Evolutionary conservation across 768 basidiomycete species (phyloP), one percentile per base, ranked within the genome.

Genomic region (Naematelia encephala): DNA sequence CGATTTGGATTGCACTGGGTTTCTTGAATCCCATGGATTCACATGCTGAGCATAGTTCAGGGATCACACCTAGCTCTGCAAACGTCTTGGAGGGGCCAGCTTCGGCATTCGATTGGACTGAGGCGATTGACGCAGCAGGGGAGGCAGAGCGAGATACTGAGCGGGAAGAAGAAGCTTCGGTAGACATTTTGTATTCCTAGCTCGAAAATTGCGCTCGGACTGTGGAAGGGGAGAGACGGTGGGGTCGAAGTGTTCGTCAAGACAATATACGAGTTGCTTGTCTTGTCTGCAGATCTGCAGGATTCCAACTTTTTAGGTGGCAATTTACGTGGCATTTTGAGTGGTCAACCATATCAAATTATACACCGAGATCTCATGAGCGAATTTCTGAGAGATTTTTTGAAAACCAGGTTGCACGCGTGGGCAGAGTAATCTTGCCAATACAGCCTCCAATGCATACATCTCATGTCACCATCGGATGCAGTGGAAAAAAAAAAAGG

Each of bases 1-100:
- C 85, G 1, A 80, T 79, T 77, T 99, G 96, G 67, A 99, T 99
- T 55, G 89, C 87, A 5, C 94, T 94, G 0, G 96, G 94, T 44
- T 82, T 81, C 62, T 83, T 91, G 82, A 84, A 98, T 49, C 85
- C 85, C 43, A 97, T 80, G 57, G 87, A 85, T 45, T 85, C 82
- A 46, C 97, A 84, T 3, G 93, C 88, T 70, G 89, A 84, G 49
- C 96, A 85, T 0, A 99, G 83, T 54, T 91, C 91, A 42, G 89
- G 85, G 51, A 93, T 94, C 53, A 98, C 81, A 25, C 93, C 92
- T 26, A 99, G 83, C 28, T 85, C 84, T 64, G 84, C 84, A 79
- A 99, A 99, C 1, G 88, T 85, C 54, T 39, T 28, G 23, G 52
- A 54, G 22, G 52, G 49, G 21, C 48, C 57, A 8, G 22, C 53